Conservation (phyloP, 768 basidiomycete species). For the Cystobasidium onofrii region DNA sequence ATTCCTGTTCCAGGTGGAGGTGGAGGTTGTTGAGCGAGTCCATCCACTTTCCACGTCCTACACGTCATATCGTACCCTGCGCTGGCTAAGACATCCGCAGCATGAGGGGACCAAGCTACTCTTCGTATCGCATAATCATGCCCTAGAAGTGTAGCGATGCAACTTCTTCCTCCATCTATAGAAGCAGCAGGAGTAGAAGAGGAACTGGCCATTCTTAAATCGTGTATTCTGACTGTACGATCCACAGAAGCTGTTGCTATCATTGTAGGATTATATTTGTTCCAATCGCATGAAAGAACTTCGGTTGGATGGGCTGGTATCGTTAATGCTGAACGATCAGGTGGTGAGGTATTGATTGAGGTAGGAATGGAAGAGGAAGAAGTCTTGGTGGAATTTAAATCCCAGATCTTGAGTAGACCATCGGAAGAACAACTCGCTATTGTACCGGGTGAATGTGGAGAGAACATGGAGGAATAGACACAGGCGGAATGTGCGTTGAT, state of each 20-base stretch:
- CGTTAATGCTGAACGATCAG: conserved; percentile 23
- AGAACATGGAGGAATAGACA: conserved; percentile 84
- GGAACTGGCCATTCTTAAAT: conserved; percentile 72
- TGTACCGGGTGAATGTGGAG: conserved; percentile 76
- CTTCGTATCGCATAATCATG: conserved; percentile 86
- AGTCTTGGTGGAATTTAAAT: conserved; percentile 46
- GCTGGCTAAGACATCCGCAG: conserved; percentile 46
- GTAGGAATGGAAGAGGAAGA: conserved; percentile 13
- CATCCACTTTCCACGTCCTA: conserved; percentile 58
- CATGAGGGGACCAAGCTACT: conserved; percentile 61
- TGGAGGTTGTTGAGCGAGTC: neutral
- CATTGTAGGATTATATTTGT: conserved; percentile 73
- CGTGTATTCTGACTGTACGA: conserved; percentile 68
- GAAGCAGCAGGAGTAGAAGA: conserved; percentile 50
- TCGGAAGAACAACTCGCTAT: conserved; percentile 78
- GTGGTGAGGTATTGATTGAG: neutral
- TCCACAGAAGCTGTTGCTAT: conserved; percentile 75
- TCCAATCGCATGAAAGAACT: conserved; percentile 78
- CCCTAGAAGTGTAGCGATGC: conserved; percentile 55
- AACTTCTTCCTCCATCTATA: conserved; percentile 44
- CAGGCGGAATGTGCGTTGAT: conserved; percentile 75
- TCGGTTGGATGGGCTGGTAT: conserved; percentile 49
- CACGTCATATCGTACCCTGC: conserved; percentile 93
- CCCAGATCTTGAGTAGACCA: conserved; percentile 75
- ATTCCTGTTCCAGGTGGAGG: neutral